Evolutionary conservation across 495 filamentous ascomycete genomes (phyloP).

Genomic region (Apiosordaria backusii): DNA sequence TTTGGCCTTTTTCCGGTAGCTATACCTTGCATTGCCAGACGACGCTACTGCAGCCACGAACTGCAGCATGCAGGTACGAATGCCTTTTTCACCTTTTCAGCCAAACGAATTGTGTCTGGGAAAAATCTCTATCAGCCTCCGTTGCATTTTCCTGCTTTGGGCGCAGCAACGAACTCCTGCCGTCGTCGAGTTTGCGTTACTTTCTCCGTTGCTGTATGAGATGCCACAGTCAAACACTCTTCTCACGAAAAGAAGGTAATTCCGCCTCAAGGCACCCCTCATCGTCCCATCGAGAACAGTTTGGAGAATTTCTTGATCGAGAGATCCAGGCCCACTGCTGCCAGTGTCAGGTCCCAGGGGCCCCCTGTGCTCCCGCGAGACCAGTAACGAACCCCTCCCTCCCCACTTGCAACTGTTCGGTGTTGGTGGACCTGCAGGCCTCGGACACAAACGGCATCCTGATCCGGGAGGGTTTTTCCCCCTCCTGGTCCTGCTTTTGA

Average conservation of each 20-base stretch:
- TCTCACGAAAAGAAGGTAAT: background rate
- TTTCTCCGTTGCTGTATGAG: background rate
- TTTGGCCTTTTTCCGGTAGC: background rate
- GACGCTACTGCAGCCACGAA: constrained; percentile 14
- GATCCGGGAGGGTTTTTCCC: constrained; percentile 15
- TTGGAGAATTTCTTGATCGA: constrained; percentile 1
- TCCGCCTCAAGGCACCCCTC: background rate
- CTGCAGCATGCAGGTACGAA: constrained; percentile 30
- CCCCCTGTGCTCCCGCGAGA: constrained; percentile 4
- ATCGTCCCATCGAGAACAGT: background rate
- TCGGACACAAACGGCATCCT: constrained; percentile 20
- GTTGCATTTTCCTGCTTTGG: constrained; percentile 11
- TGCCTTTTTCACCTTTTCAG: constrained; percentile 13
- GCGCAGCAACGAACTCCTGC: background rate
- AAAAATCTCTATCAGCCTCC: constrained; percentile 12
- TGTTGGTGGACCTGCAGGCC: constrained; percentile 13
- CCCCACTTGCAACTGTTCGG: constrained; percentile 12
- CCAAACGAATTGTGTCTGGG: constrained; percentile 9
- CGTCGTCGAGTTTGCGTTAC: background rate
- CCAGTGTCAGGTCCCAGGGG: constrained; percentile 4
- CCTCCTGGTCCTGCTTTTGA: constrained; percentile 5
- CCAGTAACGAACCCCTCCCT: constrained; percentile 7
- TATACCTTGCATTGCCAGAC: constrained; percentile 21
- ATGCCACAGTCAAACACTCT: background rate
- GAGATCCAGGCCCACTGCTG: background rate